Conservation (phyloP, 1,284 basidiomycete species). For the Cutaneotrichosporon spelunceum region DNA sequence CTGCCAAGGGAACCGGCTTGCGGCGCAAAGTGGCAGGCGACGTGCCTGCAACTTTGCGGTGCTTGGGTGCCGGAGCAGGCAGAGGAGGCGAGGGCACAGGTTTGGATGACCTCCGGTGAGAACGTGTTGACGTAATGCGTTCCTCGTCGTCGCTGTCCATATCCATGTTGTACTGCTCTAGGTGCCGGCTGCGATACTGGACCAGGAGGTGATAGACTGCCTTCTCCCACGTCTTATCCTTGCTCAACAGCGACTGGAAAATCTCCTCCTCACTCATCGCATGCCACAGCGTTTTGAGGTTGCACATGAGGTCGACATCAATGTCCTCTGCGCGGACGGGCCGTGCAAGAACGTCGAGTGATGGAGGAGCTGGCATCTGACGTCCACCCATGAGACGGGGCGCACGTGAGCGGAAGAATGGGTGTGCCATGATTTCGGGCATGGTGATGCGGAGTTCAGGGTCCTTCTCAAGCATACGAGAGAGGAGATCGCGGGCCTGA, state of each 20-base stretch:
- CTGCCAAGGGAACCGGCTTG: conserved; percentile 36
- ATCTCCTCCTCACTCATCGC: conserved; percentile 69
- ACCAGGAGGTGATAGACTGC: conserved; percentile 82
- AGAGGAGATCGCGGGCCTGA: conserved; percentile 76
- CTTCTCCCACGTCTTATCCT: conserved; percentile 80
- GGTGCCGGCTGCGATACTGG: conserved; percentile 67
- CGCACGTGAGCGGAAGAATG: conserved; percentile 74
- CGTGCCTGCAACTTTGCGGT: conserved; percentile 19
- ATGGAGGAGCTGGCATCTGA: conserved; percentile 63
- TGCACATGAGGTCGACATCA: conserved; percentile 84
- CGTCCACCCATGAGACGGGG: conserved; percentile 58
- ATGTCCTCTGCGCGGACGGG: conserved; percentile 67
- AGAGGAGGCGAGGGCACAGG: conserved; percentile 19
- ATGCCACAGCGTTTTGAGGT: conserved; percentile 87
- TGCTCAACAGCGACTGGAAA: conserved; percentile 61
- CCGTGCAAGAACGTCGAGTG: conserved; percentile 64
- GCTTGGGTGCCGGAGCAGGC: conserved; percentile 12
- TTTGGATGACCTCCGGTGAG: conserved; percentile 13
- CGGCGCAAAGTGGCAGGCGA: conserved; percentile 20
- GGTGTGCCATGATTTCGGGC: conserved; percentile 77
- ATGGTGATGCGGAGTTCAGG: conserved; percentile 81
- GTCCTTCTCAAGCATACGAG: conserved; percentile 82
- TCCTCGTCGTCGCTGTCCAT: conserved; percentile 39
- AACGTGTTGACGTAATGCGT: conserved; percentile 10
- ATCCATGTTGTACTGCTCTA: conserved; percentile 64